Evolutionary conservation across 768 basidiomycete species (phyloP), one percentile per base, ranked within the genome.

Genomic region (Tricholoma terreum): DNA sequence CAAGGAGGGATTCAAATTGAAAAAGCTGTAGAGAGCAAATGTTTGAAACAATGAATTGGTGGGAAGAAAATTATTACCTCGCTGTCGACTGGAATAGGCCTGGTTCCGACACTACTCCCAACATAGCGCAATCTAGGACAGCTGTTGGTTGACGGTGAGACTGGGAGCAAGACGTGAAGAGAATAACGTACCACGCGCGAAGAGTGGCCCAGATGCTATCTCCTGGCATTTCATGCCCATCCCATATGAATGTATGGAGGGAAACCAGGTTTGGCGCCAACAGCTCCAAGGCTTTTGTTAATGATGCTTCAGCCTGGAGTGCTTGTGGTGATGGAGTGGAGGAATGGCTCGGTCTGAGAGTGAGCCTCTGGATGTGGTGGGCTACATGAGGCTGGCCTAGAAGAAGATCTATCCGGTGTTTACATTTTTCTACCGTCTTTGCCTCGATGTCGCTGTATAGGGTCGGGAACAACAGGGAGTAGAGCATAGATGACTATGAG

Each of bases 211-310:
- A 69, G 6, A 69, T 22, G 11, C 21, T 54, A 21, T 66, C 66
- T 17, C 55, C 53, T 22, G 63, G 64, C 54, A 59, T 56, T 34
- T 69, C 65, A 22, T 57, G 52, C 11, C 65, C 67, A 56, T 68
- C 68, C 67, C 68, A 69, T 22, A 69, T 59, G 38, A 69, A 66
- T 6, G 56, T 67, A 31, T 61, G 48, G 40, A 68, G 51, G 6
- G 27, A 34, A 33, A 34, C 24, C 6, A 68, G 53, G 27, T 62
- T 54, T 3, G 65, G 68, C 10, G 52, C 52, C 14, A 69, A 54
- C 14, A 43, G 52, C 36, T 59, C 56, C 11, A 64, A 19, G 22
- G 56, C 58, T 24, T 57, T 30, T 2, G 58, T 52, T 46, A 67
- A 46, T 4, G 54, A 50, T 22, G 15, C 45, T 53, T 67, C 65